Conservation (phyloP, 176 grass and related monocot genomes). For the Oryza glaberrima region DNA sequence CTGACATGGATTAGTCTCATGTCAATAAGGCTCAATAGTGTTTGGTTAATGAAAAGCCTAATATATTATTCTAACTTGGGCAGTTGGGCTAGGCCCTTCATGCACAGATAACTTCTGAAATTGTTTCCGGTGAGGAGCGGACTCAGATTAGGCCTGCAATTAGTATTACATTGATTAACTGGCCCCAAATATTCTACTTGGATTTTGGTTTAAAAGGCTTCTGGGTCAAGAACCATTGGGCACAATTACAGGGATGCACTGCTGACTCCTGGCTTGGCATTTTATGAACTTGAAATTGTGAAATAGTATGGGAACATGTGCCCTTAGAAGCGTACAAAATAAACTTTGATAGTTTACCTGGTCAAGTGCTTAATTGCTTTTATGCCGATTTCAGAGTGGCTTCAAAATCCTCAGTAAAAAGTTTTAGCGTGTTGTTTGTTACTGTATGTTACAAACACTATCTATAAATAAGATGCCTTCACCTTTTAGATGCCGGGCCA, state of each 20-base stretch:
- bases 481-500: constrained; percentile 12
- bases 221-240: not conserved
- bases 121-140: not conserved
- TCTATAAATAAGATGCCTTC: constrained; percentile 14
- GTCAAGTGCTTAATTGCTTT: not conserved
- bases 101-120: not conserved
- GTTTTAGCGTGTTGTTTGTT: not conserved
- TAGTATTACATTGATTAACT: not conserved
- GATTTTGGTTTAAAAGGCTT: constrained; percentile 28
- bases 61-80: not conserved
- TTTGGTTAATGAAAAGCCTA: not conserved
- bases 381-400: not conserved
- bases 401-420: not conserved
- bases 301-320: constrained; percentile 28
- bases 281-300: constrained; percentile 15
- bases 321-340: not conserved
- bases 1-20: constrained; percentile 3
- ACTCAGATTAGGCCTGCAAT: not conserved
- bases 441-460: constrained; percentile 8
- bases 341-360: constrained; percentile 25
- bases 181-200: not conserved
- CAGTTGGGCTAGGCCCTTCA: not conserved
- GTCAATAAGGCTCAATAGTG: not conserved
- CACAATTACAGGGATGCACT: constrained; percentile 2
- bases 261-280: not conserved